These are phyloP conservation scores for Fraxinus floribunda DNA, from an alignment of 305 asterid genomes.

Conservation along the genomic window DNA sequence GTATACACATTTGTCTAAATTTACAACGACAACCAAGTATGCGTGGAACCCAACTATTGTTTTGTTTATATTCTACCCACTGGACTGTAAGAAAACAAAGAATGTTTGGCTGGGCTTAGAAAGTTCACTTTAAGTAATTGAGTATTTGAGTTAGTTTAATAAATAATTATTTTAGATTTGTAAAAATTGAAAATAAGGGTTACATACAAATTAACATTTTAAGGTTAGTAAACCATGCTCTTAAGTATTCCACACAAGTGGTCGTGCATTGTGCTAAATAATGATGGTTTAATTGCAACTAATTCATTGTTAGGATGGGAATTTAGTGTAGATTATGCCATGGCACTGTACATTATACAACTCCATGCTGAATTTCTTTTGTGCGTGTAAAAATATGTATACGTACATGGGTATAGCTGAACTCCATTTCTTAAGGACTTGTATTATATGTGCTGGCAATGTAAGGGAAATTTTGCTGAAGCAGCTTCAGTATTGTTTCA, in stretches of 20 bases:
- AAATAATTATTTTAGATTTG: neutral
- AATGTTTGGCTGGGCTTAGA: neutral
- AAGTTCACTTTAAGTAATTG: neutral
- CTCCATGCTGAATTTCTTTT: neutral
- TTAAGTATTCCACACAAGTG: neutral
- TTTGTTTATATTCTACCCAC: neutral
- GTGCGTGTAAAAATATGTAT: neutral
- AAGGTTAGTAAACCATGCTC: neutral
- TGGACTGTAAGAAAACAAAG: neutral
- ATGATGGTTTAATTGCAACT: neutral
- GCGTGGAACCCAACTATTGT: neutral
- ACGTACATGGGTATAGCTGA: neutral
- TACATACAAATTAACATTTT: neutral
- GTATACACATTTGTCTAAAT: neutral
- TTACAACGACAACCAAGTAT: neutral
- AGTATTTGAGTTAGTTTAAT: neutral
- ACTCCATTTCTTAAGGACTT: neutral
- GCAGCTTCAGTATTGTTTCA: neutral
- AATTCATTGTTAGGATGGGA: neutral
- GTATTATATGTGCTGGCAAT: neutral
- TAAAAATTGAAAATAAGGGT: neutral
- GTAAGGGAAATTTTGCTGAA: neutral
- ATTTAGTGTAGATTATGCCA: neutral
- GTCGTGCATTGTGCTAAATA: neutral
- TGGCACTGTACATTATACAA: neutral